Conservation (phyloP, 2,329 filamentous ascomycete species). For the Lasiodiplodia theobromae region DNA sequence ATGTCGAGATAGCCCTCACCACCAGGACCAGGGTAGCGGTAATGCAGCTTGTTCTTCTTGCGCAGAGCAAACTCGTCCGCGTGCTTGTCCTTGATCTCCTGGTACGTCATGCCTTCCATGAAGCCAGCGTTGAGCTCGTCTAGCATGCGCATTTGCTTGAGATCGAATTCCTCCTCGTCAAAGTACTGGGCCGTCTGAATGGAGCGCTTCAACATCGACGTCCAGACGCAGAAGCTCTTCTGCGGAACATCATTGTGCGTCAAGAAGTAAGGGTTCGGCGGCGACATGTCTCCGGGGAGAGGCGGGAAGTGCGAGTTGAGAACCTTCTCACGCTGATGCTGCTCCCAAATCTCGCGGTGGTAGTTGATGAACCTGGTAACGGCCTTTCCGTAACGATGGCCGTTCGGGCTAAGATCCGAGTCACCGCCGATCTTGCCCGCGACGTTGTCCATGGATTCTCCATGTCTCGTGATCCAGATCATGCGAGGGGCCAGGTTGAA, state of each 20-base stretch:
- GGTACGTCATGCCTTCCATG: constrained; percentile 95
- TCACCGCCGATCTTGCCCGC: constrained; percentile 90
- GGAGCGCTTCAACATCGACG: constrained; percentile 91
- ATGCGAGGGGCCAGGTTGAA: constrained; percentile 96
- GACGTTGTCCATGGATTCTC: constrained; percentile 87
- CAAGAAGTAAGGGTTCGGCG: constrained; percentile 85
- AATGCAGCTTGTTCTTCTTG: constrained; percentile 86
- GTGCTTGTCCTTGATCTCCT: constrained; percentile 81
- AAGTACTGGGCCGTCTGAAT: constrained; percentile 90
- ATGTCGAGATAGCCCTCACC: constrained; percentile 97
- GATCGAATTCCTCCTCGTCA: constrained; percentile 89
- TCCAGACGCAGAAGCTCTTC: constrained; percentile 98
- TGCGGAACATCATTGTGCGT: constrained; percentile 60
- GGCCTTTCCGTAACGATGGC: constrained; percentile 77
- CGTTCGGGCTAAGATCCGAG: constrained; percentile 81
- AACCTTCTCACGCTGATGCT: constrained; percentile 80
- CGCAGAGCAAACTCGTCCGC: constrained; percentile 84
- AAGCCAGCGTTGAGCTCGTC: constrained; percentile 93
- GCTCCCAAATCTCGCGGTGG: constrained; percentile 81
- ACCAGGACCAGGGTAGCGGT: constrained; percentile 94
- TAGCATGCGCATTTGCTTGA: constrained; percentile 97
- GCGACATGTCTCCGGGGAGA: constrained; percentile 86
- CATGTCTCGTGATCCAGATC: constrained; percentile 98
- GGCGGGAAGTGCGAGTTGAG: constrained; percentile 86
- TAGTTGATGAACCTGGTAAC: constrained; percentile 84